phyloP scores from a whole-genome alignment of 345 rosid genomes.

The Dipteronia dyeriana region DNA sequence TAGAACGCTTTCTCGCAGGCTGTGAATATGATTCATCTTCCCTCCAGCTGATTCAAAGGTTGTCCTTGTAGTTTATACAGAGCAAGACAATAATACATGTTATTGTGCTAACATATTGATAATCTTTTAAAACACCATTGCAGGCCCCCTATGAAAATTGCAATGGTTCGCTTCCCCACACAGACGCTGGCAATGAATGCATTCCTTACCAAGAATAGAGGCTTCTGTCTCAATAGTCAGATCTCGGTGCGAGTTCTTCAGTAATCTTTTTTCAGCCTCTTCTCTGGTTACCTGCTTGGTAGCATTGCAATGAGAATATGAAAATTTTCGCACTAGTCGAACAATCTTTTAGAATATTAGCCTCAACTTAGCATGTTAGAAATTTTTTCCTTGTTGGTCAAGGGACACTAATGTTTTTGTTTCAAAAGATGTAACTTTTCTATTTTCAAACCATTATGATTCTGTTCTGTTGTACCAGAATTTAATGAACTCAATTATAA shows the following conservation, averaged over 20 bases:
- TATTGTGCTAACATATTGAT: background rate
- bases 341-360: background rate
- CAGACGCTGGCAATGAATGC: constrained; percentile 66
- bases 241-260: constrained; percentile 67
- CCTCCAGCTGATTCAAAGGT: constrained; percentile 43
- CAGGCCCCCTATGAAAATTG: constrained; percentile 44
- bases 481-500: background rate
- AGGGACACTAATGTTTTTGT: background rate
- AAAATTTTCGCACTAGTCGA: background rate
- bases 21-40: constrained; percentile 60
- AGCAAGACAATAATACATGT: background rate
- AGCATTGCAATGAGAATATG: background rate
- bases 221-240: constrained; percentile 62
- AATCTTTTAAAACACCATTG: constrained; percentile 9
- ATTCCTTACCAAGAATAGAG: constrained; percentile 55
- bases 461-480: background rate
- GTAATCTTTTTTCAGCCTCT: constrained; percentile 17
- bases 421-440: background rate
- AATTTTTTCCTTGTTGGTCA: too few relatives aligned
- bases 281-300: too few relatives aligned
- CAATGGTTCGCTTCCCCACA: constrained; percentile 51
- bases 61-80: constrained; percentile 9
- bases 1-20: constrained; percentile 74
- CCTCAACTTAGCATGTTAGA: too few relatives aligned
- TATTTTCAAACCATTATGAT: background rate